Percentiles rank a stretch among this genome's conserved stretches.
Evolutionary conservation across 2,329 filamentous ascomycete genomes (phyloP).

Genomic region (Beauveria medogensis): DNA sequence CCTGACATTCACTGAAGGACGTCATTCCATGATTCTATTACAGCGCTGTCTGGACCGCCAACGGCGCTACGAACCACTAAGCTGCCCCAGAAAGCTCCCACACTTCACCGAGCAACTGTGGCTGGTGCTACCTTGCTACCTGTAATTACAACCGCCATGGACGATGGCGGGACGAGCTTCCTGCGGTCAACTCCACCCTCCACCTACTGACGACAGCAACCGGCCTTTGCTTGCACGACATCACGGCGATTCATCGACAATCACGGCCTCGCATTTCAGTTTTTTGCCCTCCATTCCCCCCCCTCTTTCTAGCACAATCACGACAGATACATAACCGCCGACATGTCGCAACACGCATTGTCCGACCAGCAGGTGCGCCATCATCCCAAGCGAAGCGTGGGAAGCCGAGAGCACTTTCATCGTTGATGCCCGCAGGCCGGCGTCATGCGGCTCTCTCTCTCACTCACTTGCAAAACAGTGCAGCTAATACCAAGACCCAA

Average conservation of each 20-base stretch:
- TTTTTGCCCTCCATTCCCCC: background rate
- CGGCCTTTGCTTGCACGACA: constrained; percentile 5
- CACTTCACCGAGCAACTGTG: background rate
- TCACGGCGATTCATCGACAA: constrained; percentile 4
- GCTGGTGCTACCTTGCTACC: background rate
- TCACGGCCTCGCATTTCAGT: background rate
- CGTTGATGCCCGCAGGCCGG: constrained; percentile 3
- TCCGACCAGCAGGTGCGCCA: constrained; percentile 85
- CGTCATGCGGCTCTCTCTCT: background rate
- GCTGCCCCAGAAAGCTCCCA: background rate
- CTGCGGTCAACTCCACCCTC: constrained; percentile 8
- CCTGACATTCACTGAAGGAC: constrained; percentile 18
- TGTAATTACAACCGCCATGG: background rate
- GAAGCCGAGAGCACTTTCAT: background rate
- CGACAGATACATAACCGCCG: constrained; percentile 32
- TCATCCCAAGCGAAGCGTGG: constrained; percentile 9
- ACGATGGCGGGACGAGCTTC: constrained; percentile 4
- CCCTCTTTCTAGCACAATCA: background rate
- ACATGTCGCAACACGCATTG: constrained; percentile 93
- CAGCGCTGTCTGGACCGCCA: background rate
- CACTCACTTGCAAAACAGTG: background rate
- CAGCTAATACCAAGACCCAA: background rate
- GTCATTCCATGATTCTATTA: background rate
- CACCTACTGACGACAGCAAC: constrained; percentile 10
- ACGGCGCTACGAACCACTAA: constrained; percentile 9